Evolutionary conservation across 345 rosid genomes (phyloP), one percentile per base, ranked within the genome.

Genomic region (Citrus glauca): DNA sequence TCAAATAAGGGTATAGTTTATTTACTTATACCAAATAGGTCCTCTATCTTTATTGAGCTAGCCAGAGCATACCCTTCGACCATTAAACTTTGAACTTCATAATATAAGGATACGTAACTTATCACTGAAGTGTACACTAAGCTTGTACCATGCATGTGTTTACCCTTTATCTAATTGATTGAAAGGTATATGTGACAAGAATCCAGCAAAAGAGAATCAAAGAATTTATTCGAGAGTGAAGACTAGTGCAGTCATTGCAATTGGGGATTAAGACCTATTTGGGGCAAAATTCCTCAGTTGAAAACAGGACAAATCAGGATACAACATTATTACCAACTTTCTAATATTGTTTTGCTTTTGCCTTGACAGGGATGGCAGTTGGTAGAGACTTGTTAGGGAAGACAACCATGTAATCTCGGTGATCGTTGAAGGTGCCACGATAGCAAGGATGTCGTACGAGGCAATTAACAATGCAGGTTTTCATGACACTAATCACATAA

Each of bases 351-450:
- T n/a, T 55, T 33, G 32, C 17, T 57, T 48, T 48, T 48, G 38
- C 14, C 35, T 38, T 60, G 20, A 13, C 71, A 87, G 89, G 89
- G 14, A 89, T 89, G 89, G 88, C 90, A 6, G 88, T 83, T 13
- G 90, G 83, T 4, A 86, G 92, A 70, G 90, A 89, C 50, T 67
- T 89, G 71, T n/a, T 82, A 16, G 85, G 87, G 61, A 87, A 84
- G 67, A 77, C 22, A 87, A 87, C 75, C 79, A 86, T 59, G 92
- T 89, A 25, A 63, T 86, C 27, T 80, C 90, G 1, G 90, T 87
- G 22, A 84, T 87, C 1, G 90, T 88, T 14, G 90, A 89, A 22
- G 89, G 92, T 22, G 89, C 89, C 38, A 87, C 87, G 92, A 87
- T 87, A 0, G 89, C 88, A 1, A 89, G 92, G 78, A 85, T 82